Percentiles rank a stretch among this genome's conserved stretches.
These are phyloP conservation scores for Rhizoclosmatium sp. DNA, from an alignment of 192 early-diverging fungal species.

Conservation along the genomic window DNA sequence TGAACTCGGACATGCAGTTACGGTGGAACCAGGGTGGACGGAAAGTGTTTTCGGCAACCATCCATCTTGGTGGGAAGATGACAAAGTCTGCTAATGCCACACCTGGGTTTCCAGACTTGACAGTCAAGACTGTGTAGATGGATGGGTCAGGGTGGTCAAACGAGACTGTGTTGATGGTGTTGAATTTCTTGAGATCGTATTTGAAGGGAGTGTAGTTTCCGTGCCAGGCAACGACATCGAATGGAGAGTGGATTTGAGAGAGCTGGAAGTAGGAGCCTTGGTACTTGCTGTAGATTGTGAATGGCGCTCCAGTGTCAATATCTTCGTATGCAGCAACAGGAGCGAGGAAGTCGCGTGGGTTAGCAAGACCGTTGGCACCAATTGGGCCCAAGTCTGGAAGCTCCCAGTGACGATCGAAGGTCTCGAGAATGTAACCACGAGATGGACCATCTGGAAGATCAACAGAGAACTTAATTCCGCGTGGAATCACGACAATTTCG, in stretches of 20 bases:
- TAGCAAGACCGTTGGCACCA: conserved; percentile 94
- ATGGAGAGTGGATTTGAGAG: conserved; percentile 80
- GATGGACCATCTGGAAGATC: conserved; percentile 77
- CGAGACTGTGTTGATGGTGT: conserved; percentile 85
- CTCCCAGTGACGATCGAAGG: conserved; percentile 89
- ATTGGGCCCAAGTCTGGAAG: conserved; percentile 96
- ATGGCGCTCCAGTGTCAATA: conserved; percentile 54
- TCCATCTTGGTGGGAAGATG: conserved; percentile 95
- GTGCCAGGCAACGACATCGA: conserved; percentile 96
- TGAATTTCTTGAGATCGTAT: conserved; percentile 87
- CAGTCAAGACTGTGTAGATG: conserved; percentile 94
- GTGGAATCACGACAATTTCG: conserved; percentile 94
- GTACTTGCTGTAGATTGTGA: conserved; percentile 83
- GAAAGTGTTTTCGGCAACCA: conserved; percentile 90
- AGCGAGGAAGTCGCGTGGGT: conserved; percentile 91
- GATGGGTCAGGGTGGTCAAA: conserved; percentile 97
- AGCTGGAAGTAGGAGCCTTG: conserved; percentile 76
- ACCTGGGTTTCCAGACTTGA: conserved; percentile 85
- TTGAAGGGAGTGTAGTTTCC: conserved; percentile 98
- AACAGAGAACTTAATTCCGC: conserved; percentile 88
- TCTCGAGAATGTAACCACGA: conserved; percentile 92
- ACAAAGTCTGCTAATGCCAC: conserved; percentile 93
- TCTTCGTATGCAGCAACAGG: conserved; percentile 85
- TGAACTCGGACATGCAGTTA: conserved; percentile 98
- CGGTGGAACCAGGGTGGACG: conserved; percentile 97